A percentile compares a stretch with the other conserved stretches of the same genome.
Evolutionary conservation across 768 basidiomycete genomes (phyloP).

Genomic region (Russula sp.): DNA sequence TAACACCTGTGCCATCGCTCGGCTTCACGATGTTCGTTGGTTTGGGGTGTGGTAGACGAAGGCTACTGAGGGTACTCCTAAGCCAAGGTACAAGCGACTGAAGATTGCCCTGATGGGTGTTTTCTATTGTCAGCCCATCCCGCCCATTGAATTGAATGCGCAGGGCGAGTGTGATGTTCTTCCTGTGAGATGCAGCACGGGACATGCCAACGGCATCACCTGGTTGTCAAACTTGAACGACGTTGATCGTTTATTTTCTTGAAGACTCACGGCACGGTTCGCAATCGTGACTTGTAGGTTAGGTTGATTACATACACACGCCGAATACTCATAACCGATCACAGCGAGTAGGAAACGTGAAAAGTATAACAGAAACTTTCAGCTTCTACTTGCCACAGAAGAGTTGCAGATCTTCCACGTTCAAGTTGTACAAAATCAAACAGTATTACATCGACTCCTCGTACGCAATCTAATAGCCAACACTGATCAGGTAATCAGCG

Average conservation of each 20-base stretch:
- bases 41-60: slow-evolving; percentile 15
- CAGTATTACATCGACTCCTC: neutral
- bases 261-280: neutral
- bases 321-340: neutral
- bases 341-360: neutral
- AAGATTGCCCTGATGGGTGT: neutral
- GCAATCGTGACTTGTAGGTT: neutral
- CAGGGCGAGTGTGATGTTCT: slow-evolving; percentile 1
- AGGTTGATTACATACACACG: slow-evolving; percentile 1
- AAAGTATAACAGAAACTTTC: neutral
- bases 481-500: slow-evolving; percentile 70
- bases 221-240: too few species aligned
- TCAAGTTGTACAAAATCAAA: slow-evolving; percentile 7
- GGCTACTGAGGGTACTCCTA: neutral
- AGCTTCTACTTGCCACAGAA: neutral
- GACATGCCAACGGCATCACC: neutral
- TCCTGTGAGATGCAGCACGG: neutral
- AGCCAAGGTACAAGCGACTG: slow-evolving; percentile 13
- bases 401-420: slow-evolving; percentile 5
- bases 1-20: neutral
- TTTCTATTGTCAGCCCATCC: neutral
- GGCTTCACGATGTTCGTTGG: slow-evolving; percentile 4
- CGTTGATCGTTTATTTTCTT: too few species aligned
- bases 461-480: slow-evolving; percentile 41
- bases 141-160: slow-evolving; percentile 10